Conservation (phyloP, 1,284 basidiomycete species). For the Cryptococcus maquisensis region DNA sequence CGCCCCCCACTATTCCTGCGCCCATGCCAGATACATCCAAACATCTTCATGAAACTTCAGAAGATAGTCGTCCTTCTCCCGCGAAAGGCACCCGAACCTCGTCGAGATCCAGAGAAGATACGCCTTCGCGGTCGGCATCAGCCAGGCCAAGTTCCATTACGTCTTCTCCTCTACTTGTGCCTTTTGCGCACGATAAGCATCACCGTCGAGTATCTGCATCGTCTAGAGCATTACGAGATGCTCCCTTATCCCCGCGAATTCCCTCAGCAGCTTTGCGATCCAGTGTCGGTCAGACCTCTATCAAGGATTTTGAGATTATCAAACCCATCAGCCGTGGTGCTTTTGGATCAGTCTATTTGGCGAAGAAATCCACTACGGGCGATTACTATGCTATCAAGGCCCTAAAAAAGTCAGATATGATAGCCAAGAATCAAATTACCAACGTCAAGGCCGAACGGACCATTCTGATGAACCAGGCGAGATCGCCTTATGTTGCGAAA, state of each 20-base stretch:
- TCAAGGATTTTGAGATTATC: conserved; percentile 98
- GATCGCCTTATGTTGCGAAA: conserved; percentile 98
- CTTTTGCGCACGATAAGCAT: conserved; percentile 19
- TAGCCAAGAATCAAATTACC: conserved; percentile 99
- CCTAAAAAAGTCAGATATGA: conserved; percentile 99
- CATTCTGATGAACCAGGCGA: conserved; percentile 99
- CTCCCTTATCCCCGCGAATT: conserved; percentile 83
- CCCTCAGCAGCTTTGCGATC: conserved; percentile 71
- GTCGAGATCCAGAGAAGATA: not conserved
- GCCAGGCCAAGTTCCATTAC: conserved; percentile 3
- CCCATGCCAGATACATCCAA: conserved; percentile 1
- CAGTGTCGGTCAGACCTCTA: conserved; percentile 79
- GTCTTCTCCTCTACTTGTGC: conserved; percentile 24
- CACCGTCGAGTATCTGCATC: conserved; percentile 24
- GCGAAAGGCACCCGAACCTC: not conserved
- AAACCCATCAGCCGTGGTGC: conserved; percentile 99
- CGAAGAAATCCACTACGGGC: conserved; percentile 95
- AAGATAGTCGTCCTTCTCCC: not conserved
- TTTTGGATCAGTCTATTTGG: conserved; percentile 95
- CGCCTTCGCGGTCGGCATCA: not conserved
- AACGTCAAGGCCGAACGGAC: conserved; percentile 99
- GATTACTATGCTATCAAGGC: conserved; percentile 99
- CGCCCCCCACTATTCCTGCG: not conserved
- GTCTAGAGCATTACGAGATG: conserved; percentile 29
- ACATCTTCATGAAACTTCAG: not conserved